These are phyloP conservation scores for Acacia melanoxylon DNA, from an alignment of 306 rosid species.

Conservation along the genomic window DNA sequence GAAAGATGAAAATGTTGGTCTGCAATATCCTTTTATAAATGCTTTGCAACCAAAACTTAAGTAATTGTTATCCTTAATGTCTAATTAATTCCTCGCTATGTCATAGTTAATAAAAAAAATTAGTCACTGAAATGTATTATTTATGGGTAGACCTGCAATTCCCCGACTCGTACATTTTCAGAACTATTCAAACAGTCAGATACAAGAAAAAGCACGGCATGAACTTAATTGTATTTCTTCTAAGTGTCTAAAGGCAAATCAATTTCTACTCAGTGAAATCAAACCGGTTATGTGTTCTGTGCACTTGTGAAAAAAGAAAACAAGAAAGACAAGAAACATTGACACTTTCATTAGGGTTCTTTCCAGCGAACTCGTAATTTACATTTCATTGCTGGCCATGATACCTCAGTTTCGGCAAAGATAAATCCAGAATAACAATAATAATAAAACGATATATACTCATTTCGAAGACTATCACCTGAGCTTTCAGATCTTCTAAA, in stretches of 20 bases:
- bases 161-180: neutral
- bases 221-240: neutral
- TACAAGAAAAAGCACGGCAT: neutral
- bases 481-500: constrained; percentile 49
- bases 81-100: neutral
- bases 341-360: neutral
- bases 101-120: neutral
- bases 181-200: neutral
- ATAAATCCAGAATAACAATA: neutral
- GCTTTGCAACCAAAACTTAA: neutral
- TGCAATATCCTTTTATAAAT: neutral
- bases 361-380: neutral
- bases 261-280: neutral
- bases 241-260: neutral
- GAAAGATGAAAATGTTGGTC: neutral
- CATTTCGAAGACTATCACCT: constrained; percentile 42
- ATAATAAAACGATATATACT: neutral
- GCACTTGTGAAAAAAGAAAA: neutral
- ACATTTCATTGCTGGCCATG: constrained; percentile 1
- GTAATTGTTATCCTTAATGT: neutral
- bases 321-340: neutral
- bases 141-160: neutral
- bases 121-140: neutral
- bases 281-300: neutral
- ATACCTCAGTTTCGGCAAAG: constrained; percentile 5